Percentiles rank a stretch among this genome's conserved stretches.
Conservation (phyloP, 495 filamentous ascomycete species). For the Penicillium crystallinum region DNA sequence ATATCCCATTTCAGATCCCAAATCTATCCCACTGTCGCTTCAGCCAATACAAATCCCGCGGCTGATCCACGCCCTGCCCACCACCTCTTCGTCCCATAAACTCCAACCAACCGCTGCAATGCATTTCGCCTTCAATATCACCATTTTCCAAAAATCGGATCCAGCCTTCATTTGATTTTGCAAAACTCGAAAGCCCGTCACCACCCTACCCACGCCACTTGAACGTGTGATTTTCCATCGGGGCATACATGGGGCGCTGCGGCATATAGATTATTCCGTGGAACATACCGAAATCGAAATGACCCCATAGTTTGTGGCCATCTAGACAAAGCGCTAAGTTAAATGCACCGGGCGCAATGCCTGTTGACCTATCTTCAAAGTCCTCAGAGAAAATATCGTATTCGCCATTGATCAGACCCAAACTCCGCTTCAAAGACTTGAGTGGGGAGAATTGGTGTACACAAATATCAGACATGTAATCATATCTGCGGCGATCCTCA, state of each 20-base stretch:
- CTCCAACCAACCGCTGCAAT: neutral
- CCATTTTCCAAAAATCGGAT: neutral
- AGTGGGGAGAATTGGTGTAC: neutral
- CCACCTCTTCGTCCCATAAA: neutral
- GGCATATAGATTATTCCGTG: constrained; percentile 15
- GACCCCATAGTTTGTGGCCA: constrained; percentile 15
- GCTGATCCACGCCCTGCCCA: neutral
- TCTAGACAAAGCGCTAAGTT: constrained; percentile 16
- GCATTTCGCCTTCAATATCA: neutral
- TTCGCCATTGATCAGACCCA: neutral
- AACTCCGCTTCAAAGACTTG: neutral
- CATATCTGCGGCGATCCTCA: neutral
- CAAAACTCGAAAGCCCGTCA: neutral
- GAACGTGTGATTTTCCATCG: neutral
- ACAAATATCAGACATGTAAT: neutral
- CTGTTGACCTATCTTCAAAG: neutral
- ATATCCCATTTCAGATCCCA: neutral
- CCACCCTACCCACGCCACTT: neutral
- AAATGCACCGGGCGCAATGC: neutral
- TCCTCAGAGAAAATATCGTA: neutral
- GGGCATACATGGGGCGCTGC: constrained; percentile 4
- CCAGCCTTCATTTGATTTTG: neutral
- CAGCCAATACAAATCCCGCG: neutral
- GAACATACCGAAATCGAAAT: constrained; percentile 20
- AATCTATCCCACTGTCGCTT: neutral